These are phyloP conservation scores for Tricholoma furcatifolium DNA, from an alignment of 768 basidiomycete species.

Conservation along the genomic window DNA sequence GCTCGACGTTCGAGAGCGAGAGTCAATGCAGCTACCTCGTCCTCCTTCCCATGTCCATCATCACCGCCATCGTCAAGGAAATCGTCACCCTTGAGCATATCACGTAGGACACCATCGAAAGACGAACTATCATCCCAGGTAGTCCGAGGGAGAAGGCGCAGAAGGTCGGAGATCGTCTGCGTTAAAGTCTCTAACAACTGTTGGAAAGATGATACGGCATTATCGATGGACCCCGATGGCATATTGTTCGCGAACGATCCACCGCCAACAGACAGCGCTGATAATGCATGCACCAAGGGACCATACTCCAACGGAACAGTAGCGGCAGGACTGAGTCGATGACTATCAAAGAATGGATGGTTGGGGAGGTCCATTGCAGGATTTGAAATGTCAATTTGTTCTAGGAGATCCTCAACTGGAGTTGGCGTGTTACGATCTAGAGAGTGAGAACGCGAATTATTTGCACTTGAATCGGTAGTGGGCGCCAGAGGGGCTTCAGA, in stretches of 20 bases:
- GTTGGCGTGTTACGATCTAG: constrained; percentile 49
- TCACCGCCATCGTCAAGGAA: constrained; percentile 76
- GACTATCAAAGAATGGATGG: constrained; percentile 74
- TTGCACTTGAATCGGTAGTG: constrained; percentile 48
- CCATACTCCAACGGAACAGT: constrained; percentile 84
- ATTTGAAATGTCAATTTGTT: constrained; percentile 61
- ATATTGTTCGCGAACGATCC: constrained; percentile 82
- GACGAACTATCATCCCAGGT: constrained; percentile 92
- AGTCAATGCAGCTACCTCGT: constrained; percentile 83
- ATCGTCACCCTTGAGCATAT: constrained; percentile 88
- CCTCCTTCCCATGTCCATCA: constrained; percentile 64
- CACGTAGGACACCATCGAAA: constrained; percentile 80
- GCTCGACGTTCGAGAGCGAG: constrained; percentile 86
- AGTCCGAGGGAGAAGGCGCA: constrained; percentile 81
- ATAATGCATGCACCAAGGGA: constrained; percentile 81
- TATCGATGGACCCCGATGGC: constrained; percentile 87
- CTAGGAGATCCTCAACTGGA: constrained; percentile 62
- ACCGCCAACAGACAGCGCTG: constrained; percentile 82
- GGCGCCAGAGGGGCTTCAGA: constrained; percentile 47
- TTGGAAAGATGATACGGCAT: constrained; percentile 87
- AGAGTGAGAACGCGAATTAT: constrained; percentile 61
- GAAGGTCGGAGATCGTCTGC: constrained; percentile 84
- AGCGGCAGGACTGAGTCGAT: constrained; percentile 70
- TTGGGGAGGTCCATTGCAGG: constrained; percentile 64
- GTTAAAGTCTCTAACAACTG: constrained; percentile 86